Conservation (phyloP, 352 stramenopile species). For the Stramenopiles sp. region DNA sequence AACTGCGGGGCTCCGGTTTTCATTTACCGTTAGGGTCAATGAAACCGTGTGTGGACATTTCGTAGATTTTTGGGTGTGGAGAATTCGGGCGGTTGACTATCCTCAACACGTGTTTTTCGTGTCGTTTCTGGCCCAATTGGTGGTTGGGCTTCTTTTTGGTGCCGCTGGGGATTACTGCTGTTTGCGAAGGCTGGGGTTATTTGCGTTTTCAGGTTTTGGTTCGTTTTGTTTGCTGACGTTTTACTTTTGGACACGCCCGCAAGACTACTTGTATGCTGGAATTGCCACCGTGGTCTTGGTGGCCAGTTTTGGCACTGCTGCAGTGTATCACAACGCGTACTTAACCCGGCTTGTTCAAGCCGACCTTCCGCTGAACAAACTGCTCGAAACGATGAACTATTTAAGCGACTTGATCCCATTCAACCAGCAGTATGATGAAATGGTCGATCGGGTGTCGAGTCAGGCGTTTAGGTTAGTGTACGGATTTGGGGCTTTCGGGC, state of each 20-base stretch:
- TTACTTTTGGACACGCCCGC: neutral
- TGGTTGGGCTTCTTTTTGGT: neutral
- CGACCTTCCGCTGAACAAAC: neutral
- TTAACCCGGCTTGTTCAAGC: conserved; percentile 3
- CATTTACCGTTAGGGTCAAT: neutral
- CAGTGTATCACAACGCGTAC: conserved; percentile 6
- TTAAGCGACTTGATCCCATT: conserved; percentile 1
- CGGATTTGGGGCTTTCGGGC: neutral
- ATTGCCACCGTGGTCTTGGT: neutral
- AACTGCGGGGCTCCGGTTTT: neutral
- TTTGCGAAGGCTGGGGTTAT: neutral
- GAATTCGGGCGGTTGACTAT: neutral
- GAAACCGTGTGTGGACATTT: conserved; percentile 6
- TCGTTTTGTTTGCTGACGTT: neutral
- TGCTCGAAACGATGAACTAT: neutral
- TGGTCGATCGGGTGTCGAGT: neutral
- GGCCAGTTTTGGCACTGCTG: neutral
- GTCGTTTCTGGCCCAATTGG: neutral
- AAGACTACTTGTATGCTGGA: neutral
- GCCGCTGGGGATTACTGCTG: neutral
- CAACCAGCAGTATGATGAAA: neutral
- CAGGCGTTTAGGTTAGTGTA: neutral
- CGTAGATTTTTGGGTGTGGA: neutral
- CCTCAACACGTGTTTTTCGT: neutral
- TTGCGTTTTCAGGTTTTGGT: neutral